phyloP scores from a whole-genome alignment of 2,329 filamentous ascomycete species.

The Metarhizium sp. region DNA sequence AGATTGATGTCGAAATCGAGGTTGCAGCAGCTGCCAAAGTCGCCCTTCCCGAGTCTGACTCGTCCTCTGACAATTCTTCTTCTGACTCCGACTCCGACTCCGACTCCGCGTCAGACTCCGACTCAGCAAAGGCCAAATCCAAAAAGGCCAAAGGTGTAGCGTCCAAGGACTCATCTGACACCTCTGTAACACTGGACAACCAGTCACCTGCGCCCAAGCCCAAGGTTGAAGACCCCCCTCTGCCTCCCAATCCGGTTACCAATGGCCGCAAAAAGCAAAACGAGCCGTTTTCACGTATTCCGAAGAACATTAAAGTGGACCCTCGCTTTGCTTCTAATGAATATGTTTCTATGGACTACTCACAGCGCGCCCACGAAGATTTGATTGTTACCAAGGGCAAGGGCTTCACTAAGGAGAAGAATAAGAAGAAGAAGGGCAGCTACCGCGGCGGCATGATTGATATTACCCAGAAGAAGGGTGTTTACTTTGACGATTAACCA shows the following conservation, averaged over 20 bases:
- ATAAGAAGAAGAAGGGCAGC: slow-evolving; percentile 89
- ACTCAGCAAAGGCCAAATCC: slow-evolving; percentile 14
- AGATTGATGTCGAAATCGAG: slow-evolving; percentile 1
- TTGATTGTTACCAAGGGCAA: slow-evolving; percentile 88
- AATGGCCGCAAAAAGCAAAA: slow-evolving; percentile 41
- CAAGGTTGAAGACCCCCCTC: slow-evolving; percentile 34
- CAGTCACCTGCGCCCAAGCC: slow-evolving; percentile 30
- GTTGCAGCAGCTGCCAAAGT: slow-evolving; percentile 16
- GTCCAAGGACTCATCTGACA: slow-evolving; percentile 28
- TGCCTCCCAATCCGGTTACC: slow-evolving; percentile 40
- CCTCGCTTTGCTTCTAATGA: slow-evolving; percentile 65
- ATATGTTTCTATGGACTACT: slow-evolving; percentile 80
- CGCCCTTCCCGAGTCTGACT: slow-evolving; percentile 6
- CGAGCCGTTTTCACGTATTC: slow-evolving; percentile 70
- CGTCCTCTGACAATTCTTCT: slow-evolving; percentile 6
- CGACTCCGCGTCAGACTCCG: slow-evolving; percentile 8
- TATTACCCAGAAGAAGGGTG: slow-evolving; percentile 68
- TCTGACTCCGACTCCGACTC: slow-evolving; percentile 24
- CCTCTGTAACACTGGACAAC: slow-evolving; percentile 42
- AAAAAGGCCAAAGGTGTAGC: slow-evolving; percentile 10
- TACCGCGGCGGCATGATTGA: slow-evolving; percentile 89
- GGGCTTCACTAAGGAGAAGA: slow-evolving; percentile 99
- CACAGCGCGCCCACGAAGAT: slow-evolving; percentile 78
- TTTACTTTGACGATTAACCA: slow-evolving; percentile 85
- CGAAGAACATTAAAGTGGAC: slow-evolving; percentile 58